Evolutionary conservation across 2,329 filamentous ascomycete species (phyloP), one percentile per base, ranked within the genome.

Genomic region (Aspergillus pseudoterreus): DNA sequence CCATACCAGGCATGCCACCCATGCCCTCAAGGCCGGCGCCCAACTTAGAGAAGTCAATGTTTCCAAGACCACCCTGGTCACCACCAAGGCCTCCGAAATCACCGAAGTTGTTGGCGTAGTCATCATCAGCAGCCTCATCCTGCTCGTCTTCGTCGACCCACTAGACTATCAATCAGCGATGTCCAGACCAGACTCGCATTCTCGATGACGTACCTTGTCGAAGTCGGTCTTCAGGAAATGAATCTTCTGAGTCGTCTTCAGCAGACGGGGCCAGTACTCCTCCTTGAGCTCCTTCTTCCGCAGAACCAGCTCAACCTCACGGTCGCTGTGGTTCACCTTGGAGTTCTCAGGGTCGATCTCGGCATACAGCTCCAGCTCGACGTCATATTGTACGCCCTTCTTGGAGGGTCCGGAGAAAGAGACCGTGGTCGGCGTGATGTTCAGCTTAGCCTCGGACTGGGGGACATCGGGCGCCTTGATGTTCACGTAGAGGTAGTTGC

Each of bases 131-230:
- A 54, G 83, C 86, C 75, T 90, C 91, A 69, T 97, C 88, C 79
- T 99, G 94, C 83, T 99, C 94, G 70, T 99, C 92, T 83, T 96
- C 90, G 63, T 96, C 92, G 66, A 96, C 89, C 92, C 92, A 96
- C 83, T 86, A 54, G 17, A 42, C 8, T 6, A 22, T 42, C 19
- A 21, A 30, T 30, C 27, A 30, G 27, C 9, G 11, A 30, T 30
- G 27, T 30, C 27, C 27, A 3, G 27, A 10, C 27, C 27, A 30
- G 27, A 30, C 27, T 30, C 27, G 27, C 27, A 30, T 9, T 9
- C 6, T 30, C 27, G 27, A 30, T 11, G 27, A 30, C 80, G 54
- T 71, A 87, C 84, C 87, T 96, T 96, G 80, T 96, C 92, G 66
- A 99, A 99, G 78, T 99, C 88, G 59, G 94, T 97, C 86, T 96